Percentiles rank a stretch among this genome's conserved stretches.
Evolutionary conservation across 768 basidiomycete genomes (phyloP).

Genomic region (Boletus subcaerulescens): DNA sequence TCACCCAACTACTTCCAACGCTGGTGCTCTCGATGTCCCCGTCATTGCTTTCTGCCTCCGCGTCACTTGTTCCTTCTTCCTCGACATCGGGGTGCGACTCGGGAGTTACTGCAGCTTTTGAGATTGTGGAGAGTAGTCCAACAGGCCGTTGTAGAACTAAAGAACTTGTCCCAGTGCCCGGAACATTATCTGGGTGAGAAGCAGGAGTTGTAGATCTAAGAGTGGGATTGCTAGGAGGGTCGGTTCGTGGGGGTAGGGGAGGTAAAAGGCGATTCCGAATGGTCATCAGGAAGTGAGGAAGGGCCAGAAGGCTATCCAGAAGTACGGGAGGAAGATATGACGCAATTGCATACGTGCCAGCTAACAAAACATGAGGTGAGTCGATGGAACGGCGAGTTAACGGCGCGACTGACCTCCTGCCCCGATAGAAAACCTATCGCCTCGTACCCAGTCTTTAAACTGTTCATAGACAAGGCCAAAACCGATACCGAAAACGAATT

Average conservation of each 20-base stretch:
- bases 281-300: slow-evolving; percentile 64
- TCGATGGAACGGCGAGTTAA: not conserved
- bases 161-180: not conserved
- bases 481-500: slow-evolving; percentile 42
- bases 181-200: slow-evolving; percentile 10
- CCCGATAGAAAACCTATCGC: slow-evolving; percentile 70
- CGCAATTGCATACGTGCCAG: slow-evolving; percentile 65
- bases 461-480: slow-evolving; percentile 40
- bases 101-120: slow-evolving; percentile 8
- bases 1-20: slow-evolving; percentile 70
- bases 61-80: slow-evolving; percentile 49
- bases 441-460: slow-evolving; percentile 55
- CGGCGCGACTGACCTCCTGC: slow-evolving; percentile 62
- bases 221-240: slow-evolving; percentile 28
- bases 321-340: slow-evolving; percentile 65
- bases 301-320: slow-evolving; percentile 60
- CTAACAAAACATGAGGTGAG: slow-evolving; percentile 36
- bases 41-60: slow-evolving; percentile 64
- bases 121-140: slow-evolving; percentile 5
- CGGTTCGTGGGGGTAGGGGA: slow-evolving; percentile 40
- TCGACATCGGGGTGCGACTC: slow-evolving; percentile 12
- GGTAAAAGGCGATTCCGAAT: slow-evolving; percentile 61
- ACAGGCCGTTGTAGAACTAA: slow-evolving; percentile 2
- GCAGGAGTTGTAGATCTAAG: slow-evolving; percentile 15
- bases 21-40: slow-evolving; percentile 48